Evolutionary conservation across 306 rosid genomes (phyloP), one percentile per base, ranked within the genome.

Genomic region (Quercus robur): DNA sequence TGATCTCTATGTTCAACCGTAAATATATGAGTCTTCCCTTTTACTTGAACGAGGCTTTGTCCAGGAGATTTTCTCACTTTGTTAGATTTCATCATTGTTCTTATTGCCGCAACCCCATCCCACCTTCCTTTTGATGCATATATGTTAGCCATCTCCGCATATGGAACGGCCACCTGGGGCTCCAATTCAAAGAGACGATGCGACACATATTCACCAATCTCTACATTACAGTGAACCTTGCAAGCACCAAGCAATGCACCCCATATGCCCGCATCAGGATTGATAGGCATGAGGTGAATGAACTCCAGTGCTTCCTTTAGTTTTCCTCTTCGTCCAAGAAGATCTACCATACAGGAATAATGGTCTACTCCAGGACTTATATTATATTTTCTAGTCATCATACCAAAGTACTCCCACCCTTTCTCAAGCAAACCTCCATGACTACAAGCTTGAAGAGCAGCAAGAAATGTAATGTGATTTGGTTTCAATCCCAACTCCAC

Each of bases 391-490:
- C 74, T 52, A 4, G 81, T 67, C 97, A 86, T 92, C 93, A 73
- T 55, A 72, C 71, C 59, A 77, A 90, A 89, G 70, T 58, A 77
- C 77, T 90, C 81, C 82, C 80, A 67, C 63, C 93, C 97, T 83
- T 90, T 84, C 77, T 86, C 88, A 25, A 92, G 89, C 61, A 86
- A 80, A 75, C 94, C 97, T 80, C 89, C 91, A 56, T 90, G 94
- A 61, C 80, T 81, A 76, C 94, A 87, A 83, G 91, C 97, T 85
- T 90, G 94, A 85, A 88, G 97, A 82, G 87, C 85, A 31, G 94
- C 91, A 35, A 88, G 90, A 84, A 92, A 90, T 58, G 94, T 88
- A 75, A 88, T 23, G 77, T 83, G 87, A 75, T 92, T 92, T 70
- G 94, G 97, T 73, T 81, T 80, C 78, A 85, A 63, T 61, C 88